Conservation (phyloP, 306 rosid species). For the Amphicarpaea edgeworthii region DNA sequence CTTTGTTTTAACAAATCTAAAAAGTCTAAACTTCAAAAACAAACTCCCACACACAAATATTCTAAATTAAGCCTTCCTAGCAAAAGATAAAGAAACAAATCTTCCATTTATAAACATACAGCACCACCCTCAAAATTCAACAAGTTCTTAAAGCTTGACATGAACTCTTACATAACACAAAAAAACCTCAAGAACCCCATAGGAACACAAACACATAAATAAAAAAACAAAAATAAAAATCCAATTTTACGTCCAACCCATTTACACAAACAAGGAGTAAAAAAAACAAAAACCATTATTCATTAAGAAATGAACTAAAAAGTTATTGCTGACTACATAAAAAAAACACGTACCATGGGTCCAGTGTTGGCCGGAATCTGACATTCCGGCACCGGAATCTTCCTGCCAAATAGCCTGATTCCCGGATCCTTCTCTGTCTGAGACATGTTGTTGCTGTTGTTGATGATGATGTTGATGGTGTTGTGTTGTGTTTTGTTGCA, state of each 20-base stretch:
- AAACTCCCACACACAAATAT: not conserved
- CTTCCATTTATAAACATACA: not conserved
- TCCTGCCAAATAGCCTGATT: conserved; percentile 72
- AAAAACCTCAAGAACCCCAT: conserved; percentile 22
- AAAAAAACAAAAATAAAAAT: conserved; percentile 8
- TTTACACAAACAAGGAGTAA: not conserved
- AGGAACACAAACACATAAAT: not conserved
- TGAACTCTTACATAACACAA: not conserved
- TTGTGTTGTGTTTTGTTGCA: too few relatives aligned
- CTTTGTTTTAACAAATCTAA: conserved; percentile 21
- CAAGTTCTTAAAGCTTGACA: conserved; percentile 10
- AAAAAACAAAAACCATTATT: conserved; percentile 13
- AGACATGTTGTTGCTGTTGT: conserved; percentile 42
- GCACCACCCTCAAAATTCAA: conserved; percentile 2
- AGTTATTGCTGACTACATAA: not conserved
- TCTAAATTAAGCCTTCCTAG: conserved; percentile 5
- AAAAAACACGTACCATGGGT: conserved; percentile 46
- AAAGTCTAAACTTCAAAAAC: conserved; percentile 2
- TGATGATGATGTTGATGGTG: too few relatives aligned
- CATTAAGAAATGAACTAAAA: not conserved
- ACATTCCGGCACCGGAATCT: conserved; percentile 63
- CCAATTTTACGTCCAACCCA: conserved; percentile 47
- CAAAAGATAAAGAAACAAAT: not conserved
- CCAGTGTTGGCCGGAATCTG: conserved; percentile 57
- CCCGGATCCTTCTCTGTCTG: conserved; percentile 54